Percentiles rank a stretch among this genome's conserved stretches.
These are phyloP conservation scores for Antrodiella citrinella DNA, from an alignment of 768 basidiomycete genomes.

Conservation along the genomic window DNA sequence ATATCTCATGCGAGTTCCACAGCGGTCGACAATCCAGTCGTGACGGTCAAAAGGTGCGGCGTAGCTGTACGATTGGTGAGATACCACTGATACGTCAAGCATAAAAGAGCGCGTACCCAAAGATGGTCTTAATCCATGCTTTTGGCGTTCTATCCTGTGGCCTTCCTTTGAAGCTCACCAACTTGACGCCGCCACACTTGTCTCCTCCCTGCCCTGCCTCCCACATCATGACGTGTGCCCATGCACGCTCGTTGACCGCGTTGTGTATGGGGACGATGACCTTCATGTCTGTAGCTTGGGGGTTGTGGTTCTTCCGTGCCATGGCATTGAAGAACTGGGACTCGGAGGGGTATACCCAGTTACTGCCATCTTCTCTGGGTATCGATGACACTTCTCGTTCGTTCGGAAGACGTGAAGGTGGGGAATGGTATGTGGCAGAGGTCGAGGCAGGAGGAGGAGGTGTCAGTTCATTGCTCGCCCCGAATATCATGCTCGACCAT, in stretches of 20 bases:
- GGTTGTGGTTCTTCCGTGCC: slow-evolving; percentile 89
- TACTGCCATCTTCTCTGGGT: slow-evolving; percentile 58
- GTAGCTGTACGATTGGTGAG: slow-evolving; percentile 46
- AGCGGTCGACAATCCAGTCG: slow-evolving; percentile 94
- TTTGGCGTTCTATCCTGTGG: slow-evolving; percentile 74
- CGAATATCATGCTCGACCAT: slow-evolving; percentile 13
- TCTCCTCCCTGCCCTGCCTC: slow-evolving; percentile 70
- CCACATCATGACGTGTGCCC: slow-evolving; percentile 49
- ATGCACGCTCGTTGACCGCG: slow-evolving; percentile 81
- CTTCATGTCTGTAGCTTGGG: slow-evolving; percentile 83
- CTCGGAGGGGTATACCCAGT: slow-evolving; percentile 98
- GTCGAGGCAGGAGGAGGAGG: slow-evolving; percentile 16
- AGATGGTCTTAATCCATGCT: slow-evolving; percentile 71
- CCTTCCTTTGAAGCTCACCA: slow-evolving; percentile 87
- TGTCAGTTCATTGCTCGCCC: slow-evolving; percentile 6
- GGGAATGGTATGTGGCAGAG: slow-evolving; percentile 24
- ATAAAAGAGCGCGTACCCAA: slow-evolving; percentile 58
- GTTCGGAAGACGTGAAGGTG: slow-evolving; percentile 40
- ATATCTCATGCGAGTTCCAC: slow-evolving; percentile 83
- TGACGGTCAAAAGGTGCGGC: slow-evolving; percentile 94
- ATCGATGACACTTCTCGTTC: slow-evolving; percentile 85
- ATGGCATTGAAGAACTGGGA: slow-evolving; percentile 99
- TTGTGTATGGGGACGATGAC: slow-evolving; percentile 98
- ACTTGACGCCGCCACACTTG: slow-evolving; percentile 69
- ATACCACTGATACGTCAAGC: slow-evolving; percentile 9